phyloP scores from a whole-genome alignment of 2,329 filamentous ascomycete species.

The Graphiopsis chlorocephala region DNA sequence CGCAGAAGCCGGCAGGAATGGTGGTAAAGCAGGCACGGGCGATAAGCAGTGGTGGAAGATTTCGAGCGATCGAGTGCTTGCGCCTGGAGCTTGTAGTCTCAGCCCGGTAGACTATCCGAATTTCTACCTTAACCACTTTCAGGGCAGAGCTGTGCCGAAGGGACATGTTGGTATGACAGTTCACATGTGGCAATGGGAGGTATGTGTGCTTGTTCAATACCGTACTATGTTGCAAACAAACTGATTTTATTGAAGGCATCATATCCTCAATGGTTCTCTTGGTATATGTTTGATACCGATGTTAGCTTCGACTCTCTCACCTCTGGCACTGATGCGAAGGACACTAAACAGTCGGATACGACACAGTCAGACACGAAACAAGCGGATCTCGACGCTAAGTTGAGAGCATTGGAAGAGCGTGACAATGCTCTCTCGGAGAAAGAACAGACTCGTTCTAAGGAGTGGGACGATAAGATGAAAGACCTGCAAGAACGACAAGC shows the following conservation, averaged over 20 bases:
- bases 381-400: not conserved
- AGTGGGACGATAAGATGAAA: not conserved
- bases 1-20: not conserved
- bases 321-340: not conserved
- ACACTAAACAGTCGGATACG: not conserved
- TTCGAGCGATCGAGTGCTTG: not conserved
- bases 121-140: not conserved
- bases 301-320: not conserved
- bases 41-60: not conserved
- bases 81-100: not conserved
- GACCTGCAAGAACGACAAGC: not conserved
- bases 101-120: not conserved
- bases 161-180: not conserved
- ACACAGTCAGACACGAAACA: not conserved
- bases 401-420: constrained; percentile 1
- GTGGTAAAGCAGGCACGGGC: not conserved
- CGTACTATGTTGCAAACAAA: not conserved
- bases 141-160: not conserved
- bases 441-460: not conserved
- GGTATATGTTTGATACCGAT: constrained; percentile 9
- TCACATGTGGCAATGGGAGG: constrained; percentile 7
- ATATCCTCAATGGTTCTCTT: not conserved
- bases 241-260: not conserved
- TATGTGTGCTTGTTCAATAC: not conserved
- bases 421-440: not conserved